Conservation (phyloP, 2,329 filamentous ascomycete genomes). For the Ceratocystiopsis minuta region DNA sequence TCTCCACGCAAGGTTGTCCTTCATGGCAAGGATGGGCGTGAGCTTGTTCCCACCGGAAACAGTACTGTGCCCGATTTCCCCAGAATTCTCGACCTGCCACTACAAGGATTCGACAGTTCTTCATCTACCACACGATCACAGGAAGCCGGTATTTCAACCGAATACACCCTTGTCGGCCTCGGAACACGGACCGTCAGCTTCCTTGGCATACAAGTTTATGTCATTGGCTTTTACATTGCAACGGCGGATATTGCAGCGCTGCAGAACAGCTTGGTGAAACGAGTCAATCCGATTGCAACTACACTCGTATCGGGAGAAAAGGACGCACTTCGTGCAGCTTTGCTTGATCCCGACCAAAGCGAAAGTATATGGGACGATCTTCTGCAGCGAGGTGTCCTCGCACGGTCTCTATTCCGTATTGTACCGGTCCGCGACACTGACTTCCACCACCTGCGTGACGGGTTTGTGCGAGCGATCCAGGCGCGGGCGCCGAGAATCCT, state of each 20-base stretch:
- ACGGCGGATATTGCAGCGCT: constrained; percentile 66
- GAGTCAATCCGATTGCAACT: constrained; percentile 60
- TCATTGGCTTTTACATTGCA: constrained; percentile 82
- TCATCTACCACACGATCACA: background rate
- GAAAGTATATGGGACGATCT: constrained; percentile 59
- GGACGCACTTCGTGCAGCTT: constrained; percentile 45
- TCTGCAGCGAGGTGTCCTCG: constrained; percentile 46
- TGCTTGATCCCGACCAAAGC: constrained; percentile 52
- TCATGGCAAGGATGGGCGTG: constrained; percentile 49
- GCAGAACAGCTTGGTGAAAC: constrained; percentile 58
- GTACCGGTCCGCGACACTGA: constrained; percentile 87
- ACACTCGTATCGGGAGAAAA: constrained; percentile 73
- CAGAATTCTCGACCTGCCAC: constrained; percentile 46
- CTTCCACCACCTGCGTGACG: constrained; percentile 81
- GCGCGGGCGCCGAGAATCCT: constrained; percentile 38
- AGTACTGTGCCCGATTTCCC: constrained; percentile 67
- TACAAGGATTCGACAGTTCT: too few relatives aligned
- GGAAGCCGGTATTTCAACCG: constrained; percentile 20
- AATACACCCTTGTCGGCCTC: constrained; percentile 78
- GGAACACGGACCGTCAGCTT: constrained; percentile 85
- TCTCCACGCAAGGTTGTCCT: constrained; percentile 39
- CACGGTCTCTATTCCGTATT: constrained; percentile 59
- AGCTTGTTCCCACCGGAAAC: constrained; percentile 68
- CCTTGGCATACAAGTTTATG: constrained; percentile 78
- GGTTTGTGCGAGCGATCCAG: constrained; percentile 72